Evolutionary conservation across 192 early-diverging fungal genomes (phyloP), one percentile per base, ranked within the genome.

Genomic region (Backusella morwellensis): DNA sequence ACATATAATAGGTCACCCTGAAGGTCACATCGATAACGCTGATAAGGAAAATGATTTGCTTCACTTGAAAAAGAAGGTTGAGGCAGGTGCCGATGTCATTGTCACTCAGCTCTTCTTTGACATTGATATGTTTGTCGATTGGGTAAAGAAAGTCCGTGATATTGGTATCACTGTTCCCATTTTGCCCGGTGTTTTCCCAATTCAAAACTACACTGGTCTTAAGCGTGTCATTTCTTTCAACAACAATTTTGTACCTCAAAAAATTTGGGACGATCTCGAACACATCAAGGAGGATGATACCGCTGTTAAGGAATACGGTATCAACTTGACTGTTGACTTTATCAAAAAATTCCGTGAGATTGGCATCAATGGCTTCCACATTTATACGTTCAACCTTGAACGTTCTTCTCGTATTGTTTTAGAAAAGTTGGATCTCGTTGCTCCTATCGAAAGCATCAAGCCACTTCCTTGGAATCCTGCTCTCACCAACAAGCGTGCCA

Each of bases 261-360:
- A 91, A 75, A 92, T 99, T 77, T 87, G 88, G 84, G 90, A 92
- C 66, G 94, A 88, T 19, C 87, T 99, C 72, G 97, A 97, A 80
- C 92, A 93, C 35, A 99, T 99, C 91, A 98, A 99, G 90, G 97
- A 99, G 71, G 95, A 99, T 76, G 97, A 99, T 85, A 93, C 94
- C 81, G 97, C 97, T 32, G 92, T 99, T 72, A 97, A 98, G 86
- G 92, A 96, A 73, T 97, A 95, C 78, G 93, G 93, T 23, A 90
- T 95, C 75, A 88, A 95, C 38, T 95, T 99, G 95, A 91, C 90
- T 19, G 86, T 88, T 69, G 90, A 95, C 40, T 84, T 94, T 59
- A 84, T 93, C 35, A 78, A 83, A 63, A 75, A 75, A 17, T 75
- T 80, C n/a, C 40, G 47, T 47, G 90, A 81, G n/a, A 85, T 78